A percentile compares a stretch with the other conserved stretches of the same genome.
phyloP scores from a whole-genome alignment of 345 rosid genomes.

The Noccaea caerulescens region DNA sequence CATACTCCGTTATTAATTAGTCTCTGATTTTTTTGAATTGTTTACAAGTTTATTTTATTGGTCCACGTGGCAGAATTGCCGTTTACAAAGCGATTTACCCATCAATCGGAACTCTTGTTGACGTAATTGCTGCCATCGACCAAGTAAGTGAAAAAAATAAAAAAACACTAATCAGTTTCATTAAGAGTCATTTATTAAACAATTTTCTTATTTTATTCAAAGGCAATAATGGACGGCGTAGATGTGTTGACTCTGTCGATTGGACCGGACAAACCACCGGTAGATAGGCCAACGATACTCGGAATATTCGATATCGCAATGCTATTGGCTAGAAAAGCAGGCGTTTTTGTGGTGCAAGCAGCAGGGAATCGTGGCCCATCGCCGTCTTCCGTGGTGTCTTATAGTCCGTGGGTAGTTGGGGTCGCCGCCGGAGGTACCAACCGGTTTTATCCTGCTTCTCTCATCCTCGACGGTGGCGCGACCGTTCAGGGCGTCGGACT shows the following conservation, averaged over 20 bases:
- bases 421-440: conserved; percentile 68
- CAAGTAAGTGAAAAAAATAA: conserved; percentile 52
- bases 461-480: conserved; percentile 65
- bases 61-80: conserved; percentile 58
- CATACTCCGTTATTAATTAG: background rate
- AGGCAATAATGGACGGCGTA: conserved; percentile 78
- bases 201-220: background rate
- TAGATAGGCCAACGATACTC: conserved; percentile 58
- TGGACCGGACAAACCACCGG: conserved; percentile 81
- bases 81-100: conserved; percentile 87
- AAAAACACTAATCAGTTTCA: background rate
- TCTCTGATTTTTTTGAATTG: background rate
- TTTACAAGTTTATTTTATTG: background rate
- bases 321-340: conserved; percentile 70
- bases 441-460: conserved; percentile 60
- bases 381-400: conserved; percentile 64
- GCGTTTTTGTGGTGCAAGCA: conserved; percentile 85
- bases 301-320: conserved; percentile 63
- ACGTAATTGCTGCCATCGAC: conserved; percentile 88
- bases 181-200: background rate
- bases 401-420: conserved; percentile 83
- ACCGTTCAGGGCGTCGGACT: conserved; percentile 65
- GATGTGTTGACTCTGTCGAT: conserved; percentile 66
- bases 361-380: conserved; percentile 78
- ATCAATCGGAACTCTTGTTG: conserved; percentile 70